Percentiles rank a stretch among this genome's conserved stretches.
Conservation (phyloP, 768 basidiomycete genomes). For the Hypholoma fasciculare region DNA sequence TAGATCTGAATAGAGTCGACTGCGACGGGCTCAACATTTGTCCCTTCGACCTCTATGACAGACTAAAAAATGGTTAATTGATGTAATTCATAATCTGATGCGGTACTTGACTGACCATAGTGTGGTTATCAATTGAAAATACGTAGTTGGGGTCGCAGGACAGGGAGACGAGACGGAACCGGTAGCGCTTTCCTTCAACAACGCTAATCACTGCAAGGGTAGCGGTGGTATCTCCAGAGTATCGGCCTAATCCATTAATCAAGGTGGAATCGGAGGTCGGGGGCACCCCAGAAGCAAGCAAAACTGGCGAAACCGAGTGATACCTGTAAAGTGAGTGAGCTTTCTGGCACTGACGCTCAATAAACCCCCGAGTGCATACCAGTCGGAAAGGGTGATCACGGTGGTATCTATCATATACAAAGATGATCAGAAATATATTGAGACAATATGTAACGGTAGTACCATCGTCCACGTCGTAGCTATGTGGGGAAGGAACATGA, state of each 20-base stretch:
- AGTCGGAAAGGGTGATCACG: conserved; percentile 30
- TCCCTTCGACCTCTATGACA: conserved; percentile 40
- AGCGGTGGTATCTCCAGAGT: conserved; percentile 29
- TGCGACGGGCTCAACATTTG: conserved; percentile 35
- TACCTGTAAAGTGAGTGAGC: conserved; percentile 28
- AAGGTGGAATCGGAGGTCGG: conserved; percentile 35
- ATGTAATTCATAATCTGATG: neutral
- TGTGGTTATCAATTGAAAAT: conserved; percentile 47
- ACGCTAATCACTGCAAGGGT: conserved; percentile 41
- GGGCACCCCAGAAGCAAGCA: conserved; percentile 19
- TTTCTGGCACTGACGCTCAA: conserved; percentile 16
- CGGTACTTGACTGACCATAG: conserved; percentile 22
- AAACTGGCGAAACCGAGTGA: conserved; percentile 20
- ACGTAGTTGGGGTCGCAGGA: conserved; percentile 44
- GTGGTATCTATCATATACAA: conserved; percentile 16
- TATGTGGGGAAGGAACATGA: neutral
- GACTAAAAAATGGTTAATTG: conserved; percentile 14
- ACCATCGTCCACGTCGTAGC: conserved; percentile 42
- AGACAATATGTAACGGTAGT: neutral
- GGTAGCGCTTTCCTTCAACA: conserved; percentile 34
- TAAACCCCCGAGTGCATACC: conserved; percentile 17
- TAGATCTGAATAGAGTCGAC: conserved; percentile 44
- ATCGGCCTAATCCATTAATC: conserved; percentile 51
- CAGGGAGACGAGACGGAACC: conserved; percentile 47
- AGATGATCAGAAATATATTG: neutral